phyloP scores from a whole-genome alignment of 306 rosid species.

The Cicer judaicum region DNA sequence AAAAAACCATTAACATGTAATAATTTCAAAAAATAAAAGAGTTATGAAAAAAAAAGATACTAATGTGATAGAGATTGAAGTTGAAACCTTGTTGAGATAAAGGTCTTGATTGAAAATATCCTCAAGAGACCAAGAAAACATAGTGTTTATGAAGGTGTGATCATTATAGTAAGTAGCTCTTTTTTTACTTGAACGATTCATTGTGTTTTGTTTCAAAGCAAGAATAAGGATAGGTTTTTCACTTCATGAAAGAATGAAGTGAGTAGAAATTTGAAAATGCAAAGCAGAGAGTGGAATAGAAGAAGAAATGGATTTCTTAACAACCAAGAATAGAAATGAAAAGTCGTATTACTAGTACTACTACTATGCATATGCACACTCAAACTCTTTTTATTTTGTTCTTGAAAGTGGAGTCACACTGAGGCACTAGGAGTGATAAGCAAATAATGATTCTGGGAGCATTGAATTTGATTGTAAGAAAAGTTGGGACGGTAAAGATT shows the following conservation, averaged over 20 bases:
- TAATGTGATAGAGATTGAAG: neutral
- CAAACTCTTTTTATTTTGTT: too few species aligned
- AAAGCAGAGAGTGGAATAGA: neutral
- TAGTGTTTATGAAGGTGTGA: slow-evolving; percentile 39
- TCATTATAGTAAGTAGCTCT: neutral
- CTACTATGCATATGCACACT: too few species aligned
- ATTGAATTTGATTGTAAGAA: neutral
- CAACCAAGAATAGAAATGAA: neutral
- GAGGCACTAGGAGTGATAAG: too few species aligned
- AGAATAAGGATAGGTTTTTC: neutral
- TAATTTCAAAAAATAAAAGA: neutral
- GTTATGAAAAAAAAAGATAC: neutral
- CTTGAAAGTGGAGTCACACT: too few species aligned
- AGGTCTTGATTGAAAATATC: slow-evolving; percentile 57
- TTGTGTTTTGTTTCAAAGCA: slow-evolving; percentile 1
- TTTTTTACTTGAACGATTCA: slow-evolving; percentile 41
- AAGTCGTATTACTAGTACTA: neutral
- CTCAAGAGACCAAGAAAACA: slow-evolving; percentile 69
- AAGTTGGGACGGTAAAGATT: neutral
- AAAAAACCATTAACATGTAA: neutral
- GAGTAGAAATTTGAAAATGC: slow-evolving; percentile 1
- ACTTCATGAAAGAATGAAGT: neutral
- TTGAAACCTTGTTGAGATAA: slow-evolving; percentile 51
- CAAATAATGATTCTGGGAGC: too few species aligned
- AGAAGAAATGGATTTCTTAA: slow-evolving; percentile 26